Evolutionary conservation across 345 rosid species (phyloP), one percentile per base, ranked within the genome.

Genomic region (Eucalyptus grandis): DNA sequence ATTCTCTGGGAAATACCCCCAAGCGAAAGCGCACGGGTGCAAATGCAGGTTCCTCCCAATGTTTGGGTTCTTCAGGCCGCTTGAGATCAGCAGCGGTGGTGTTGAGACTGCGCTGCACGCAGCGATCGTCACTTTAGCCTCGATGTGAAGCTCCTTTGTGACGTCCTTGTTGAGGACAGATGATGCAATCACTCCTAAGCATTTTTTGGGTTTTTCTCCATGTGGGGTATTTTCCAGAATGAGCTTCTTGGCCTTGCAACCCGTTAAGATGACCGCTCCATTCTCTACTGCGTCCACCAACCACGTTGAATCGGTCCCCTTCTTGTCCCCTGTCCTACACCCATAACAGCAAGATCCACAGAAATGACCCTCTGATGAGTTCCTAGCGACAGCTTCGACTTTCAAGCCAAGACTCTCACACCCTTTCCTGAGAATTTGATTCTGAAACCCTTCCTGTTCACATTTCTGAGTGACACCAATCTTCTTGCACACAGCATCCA

Each of bases 11-110:
- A 89, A 89, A 88, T 89, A 86, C 5, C 90, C 90, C 90, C 90
- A 89, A 5, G 86, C 65, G 1, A 89, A 17, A 46, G 30, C 62
- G 44, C n/a, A 49, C 15, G 90, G 90, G 65, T 89, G 90, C 44
- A 89, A 81, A n/a, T 89, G 90, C 51, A 89, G 90, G 58, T 89
- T 89, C 62, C 86, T n/a, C 49, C 90, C 90, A 3, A 89, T 89
- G 86, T 89, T 86, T 5, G 88, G 86, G 85, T 89, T 89, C 90
- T 69, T 89, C 62, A 89, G 86, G 65, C 90, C 88, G 12, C 90
- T 86, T 13, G 88, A 89, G 65, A 89, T 53, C 88, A 89, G 31
- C 56, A 86, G 34, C 16, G 88, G 86, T 5, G 90, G 90, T 2
- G 90, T 89, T 12, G 50, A 69, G 22, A 89, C 40, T 6, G 90